These are phyloP conservation scores for Nyssa sinensis DNA, from an alignment of 148 eudicot species.

Conservation along the genomic window DNA sequence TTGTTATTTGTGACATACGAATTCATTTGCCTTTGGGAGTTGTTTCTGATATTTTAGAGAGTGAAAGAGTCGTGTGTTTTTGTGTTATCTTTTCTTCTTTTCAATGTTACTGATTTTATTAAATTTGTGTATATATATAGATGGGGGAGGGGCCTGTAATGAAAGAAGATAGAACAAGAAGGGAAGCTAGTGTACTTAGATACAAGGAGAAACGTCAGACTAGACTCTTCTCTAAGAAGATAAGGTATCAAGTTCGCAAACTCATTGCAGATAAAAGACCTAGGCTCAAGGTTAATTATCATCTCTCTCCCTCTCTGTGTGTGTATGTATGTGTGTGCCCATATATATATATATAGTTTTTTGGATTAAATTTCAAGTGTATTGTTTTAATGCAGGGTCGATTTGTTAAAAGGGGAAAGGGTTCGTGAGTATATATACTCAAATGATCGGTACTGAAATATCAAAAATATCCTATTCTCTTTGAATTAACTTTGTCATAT, in stretches of 20 bases:
- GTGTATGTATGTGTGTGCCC: background rate
- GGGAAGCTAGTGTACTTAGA: constrained; percentile 43
- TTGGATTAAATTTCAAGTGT: background rate
- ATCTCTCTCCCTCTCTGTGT: no score
- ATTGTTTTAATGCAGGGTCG: constrained; percentile 45
- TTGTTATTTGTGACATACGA: background rate
- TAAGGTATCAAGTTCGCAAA: constrained; percentile 47
- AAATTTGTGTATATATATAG: constrained; percentile 8
- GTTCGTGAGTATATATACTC: constrained; percentile 24
- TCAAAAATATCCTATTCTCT: constrained; percentile 29
- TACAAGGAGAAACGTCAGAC: constrained; percentile 39
- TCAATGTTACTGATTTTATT: no score
- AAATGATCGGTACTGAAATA: constrained; percentile 13
- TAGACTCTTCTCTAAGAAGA: constrained; percentile 41
- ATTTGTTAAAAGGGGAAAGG: constrained; percentile 50
- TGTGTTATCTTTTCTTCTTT: no score
- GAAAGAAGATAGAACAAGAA: constrained; percentile 33
- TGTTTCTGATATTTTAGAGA: no score
- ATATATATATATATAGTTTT: background rate
- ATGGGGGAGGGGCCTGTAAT: constrained; percentile 47
- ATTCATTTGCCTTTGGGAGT: no score
- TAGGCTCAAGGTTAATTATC: constrained; percentile 44
- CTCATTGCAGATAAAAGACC: constrained; percentile 48
- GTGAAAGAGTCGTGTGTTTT: no score
- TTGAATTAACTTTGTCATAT: background rate